Evolutionary conservation across 371 early-diverging fungal genomes (phyloP).

Genomic region (Rhizopus delemar): DNA sequence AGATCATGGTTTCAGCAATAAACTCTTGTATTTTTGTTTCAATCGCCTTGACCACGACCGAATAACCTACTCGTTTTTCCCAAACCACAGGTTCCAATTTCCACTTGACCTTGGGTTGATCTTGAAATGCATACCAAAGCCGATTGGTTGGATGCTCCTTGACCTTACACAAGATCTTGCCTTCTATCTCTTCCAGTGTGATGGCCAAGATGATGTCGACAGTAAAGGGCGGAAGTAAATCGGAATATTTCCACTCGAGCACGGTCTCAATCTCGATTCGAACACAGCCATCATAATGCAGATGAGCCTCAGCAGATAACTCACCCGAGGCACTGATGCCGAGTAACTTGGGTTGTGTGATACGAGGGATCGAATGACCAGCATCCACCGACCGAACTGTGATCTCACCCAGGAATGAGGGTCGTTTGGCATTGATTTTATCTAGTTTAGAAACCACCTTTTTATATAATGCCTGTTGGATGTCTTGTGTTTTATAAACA

Average conservation of each 20-base stretch:
- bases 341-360: constrained; percentile 77
- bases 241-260: constrained; percentile 53
- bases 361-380: constrained; percentile 78
- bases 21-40: constrained; percentile 82
- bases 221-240: constrained; percentile 64
- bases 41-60: constrained; percentile 81
- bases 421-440: constrained; percentile 67
- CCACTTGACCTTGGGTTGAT: constrained; percentile 78
- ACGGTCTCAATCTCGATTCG: constrained; percentile 74
- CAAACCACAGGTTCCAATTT: constrained; percentile 85
- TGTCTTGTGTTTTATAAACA: constrained; percentile 66
- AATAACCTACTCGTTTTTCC: constrained; percentile 79
- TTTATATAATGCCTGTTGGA: constrained; percentile 61
- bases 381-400: constrained; percentile 75
- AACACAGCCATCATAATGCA: constrained; percentile 80
- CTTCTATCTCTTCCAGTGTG: constrained; percentile 68
- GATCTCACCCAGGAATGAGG: constrained; percentile 81
- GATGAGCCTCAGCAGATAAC: constrained; percentile 69
- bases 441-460: constrained; percentile 69
- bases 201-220: constrained; percentile 80
- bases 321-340: constrained; percentile 72
- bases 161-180: constrained; percentile 75
- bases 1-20: constrained; percentile 76
- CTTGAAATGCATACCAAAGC: constrained; percentile 88
- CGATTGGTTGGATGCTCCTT: constrained; percentile 88